Percentiles rank a stretch among this genome's conserved stretches.
phyloP scores from a whole-genome alignment of 768 basidiomycete species.

The Naematelia aurantialba region DNA sequence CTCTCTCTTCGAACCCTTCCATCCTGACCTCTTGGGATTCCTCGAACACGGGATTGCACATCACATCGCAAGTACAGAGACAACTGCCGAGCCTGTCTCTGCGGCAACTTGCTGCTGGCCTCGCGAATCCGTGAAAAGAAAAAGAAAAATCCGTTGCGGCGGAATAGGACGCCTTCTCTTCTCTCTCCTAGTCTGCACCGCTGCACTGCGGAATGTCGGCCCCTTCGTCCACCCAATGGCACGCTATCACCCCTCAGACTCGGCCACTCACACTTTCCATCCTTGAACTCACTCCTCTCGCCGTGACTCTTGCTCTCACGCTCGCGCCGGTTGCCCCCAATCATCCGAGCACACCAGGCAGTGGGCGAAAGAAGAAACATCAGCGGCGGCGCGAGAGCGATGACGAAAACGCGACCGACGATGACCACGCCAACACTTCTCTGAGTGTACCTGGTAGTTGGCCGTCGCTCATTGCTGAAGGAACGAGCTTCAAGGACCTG shows the following conservation, averaged over 20 bases:
- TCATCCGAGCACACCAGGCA: conserved; percentile 5
- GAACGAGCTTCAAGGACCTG: conserved; percentile 43
- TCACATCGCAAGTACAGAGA: too few species aligned
- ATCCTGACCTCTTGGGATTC: too few species aligned
- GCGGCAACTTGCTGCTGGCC: too few species aligned
- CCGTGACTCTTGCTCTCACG: conserved; percentile 47
- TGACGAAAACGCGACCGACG: conserved; percentile 34
- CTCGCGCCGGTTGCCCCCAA: conserved; percentile 20
- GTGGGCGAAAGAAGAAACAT: conserved; percentile 11
- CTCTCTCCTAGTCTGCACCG: not conserved
- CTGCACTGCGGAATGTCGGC: not conserved
- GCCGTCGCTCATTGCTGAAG: conserved; percentile 4
- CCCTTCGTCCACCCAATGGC: conserved; percentile 33
- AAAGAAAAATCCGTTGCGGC: too few species aligned
- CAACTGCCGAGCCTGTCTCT: too few species aligned
- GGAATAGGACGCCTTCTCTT: not conserved
- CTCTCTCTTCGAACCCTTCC: too few species aligned
- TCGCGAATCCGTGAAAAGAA: too few species aligned
- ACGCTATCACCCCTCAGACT: conserved; percentile 43
- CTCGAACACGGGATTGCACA: too few species aligned
- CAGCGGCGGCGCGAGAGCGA: conserved; percentile 30
- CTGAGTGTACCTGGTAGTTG: conserved; percentile 13
- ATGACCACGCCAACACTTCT: conserved; percentile 3
- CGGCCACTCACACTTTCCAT: conserved; percentile 46
- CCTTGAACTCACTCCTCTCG: conserved; percentile 48